Evolutionary conservation across 78 protist genomes (phyloP).

Genomic region (Guillardia theta): DNA sequence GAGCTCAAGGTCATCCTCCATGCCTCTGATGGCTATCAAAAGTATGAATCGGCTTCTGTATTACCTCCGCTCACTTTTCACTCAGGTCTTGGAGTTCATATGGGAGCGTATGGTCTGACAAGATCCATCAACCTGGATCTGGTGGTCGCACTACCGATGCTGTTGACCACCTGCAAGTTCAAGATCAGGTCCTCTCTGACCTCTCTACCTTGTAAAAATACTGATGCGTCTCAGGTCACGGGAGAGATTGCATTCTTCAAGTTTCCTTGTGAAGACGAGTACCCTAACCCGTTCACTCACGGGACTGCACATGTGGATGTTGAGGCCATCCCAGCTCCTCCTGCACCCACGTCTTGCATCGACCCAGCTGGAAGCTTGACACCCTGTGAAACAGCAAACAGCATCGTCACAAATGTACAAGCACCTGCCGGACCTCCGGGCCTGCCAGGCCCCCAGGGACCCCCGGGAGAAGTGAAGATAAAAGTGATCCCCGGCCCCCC

Average conservation of each 20-base stretch:
- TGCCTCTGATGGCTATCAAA: too few species aligned
- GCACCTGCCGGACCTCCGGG: slow-evolving; percentile 22
- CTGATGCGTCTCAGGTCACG: not conserved
- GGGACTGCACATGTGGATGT: not conserved
- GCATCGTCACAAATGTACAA: not conserved
- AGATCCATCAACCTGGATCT: not conserved
- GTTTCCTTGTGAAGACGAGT: not conserved
- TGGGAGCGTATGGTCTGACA: not conserved
- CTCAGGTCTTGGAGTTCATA: not conserved
- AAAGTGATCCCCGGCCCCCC: not conserved
- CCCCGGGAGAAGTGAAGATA: not conserved
- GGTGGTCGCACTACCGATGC: not conserved
- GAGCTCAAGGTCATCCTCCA: not conserved
- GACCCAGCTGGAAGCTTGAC: too few species aligned
- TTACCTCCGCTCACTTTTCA: too few species aligned
- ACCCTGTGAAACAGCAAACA: too few species aligned
- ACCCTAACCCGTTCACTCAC: not conserved
- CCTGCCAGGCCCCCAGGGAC: not conserved
- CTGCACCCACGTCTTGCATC: not conserved
- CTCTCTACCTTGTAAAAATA: not conserved
- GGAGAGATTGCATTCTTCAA: slow-evolving; percentile 16
- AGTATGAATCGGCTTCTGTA: too few species aligned
- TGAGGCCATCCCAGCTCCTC: not conserved
- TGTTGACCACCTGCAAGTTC: slow-evolving; percentile 18
- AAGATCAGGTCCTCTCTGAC: too few species aligned